phyloP scores from a whole-genome alignment of 2,329 filamentous ascomycete genomes.

The Teratosphaeria epicoccoides region DNA sequence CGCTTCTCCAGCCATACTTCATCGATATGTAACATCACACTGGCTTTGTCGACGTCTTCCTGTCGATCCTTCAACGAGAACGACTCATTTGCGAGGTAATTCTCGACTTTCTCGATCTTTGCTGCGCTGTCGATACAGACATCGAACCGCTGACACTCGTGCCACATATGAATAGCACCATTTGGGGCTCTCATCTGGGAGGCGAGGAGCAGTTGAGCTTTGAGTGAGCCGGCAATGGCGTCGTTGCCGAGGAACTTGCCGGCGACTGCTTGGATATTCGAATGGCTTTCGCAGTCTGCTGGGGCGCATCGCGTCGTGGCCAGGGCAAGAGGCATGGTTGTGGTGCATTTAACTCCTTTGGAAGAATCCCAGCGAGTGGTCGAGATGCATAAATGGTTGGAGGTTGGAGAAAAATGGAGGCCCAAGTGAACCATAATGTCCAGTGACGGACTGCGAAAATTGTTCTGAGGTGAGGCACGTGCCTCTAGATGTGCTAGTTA shows the following conservation, averaged over 20 bases:
- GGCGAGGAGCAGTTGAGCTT: background rate
- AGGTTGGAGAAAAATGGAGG: too few species aligned
- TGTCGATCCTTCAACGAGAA: constrained; percentile 4
- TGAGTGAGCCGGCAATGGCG: background rate
- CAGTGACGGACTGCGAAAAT: too few species aligned
- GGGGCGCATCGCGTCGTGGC: background rate
- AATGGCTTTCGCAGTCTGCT: background rate
- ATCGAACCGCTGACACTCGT: constrained; percentile 10
- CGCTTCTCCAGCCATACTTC: constrained; percentile 5
- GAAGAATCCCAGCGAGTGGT: too few species aligned
- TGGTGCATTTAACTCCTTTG: too few species aligned
- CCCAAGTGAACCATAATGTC: too few species aligned
- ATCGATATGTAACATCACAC: constrained; percentile 7
- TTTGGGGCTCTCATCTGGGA: background rate
- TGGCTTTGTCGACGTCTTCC: constrained; percentile 3
- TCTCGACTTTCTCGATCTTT: constrained; percentile 14
- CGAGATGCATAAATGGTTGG: too few species aligned
- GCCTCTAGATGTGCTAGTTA: too few species aligned
- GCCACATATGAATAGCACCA: constrained; percentile 5
- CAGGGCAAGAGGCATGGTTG: background rate
- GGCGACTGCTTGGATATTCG: background rate
- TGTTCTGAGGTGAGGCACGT: too few species aligned
- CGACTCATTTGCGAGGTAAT: constrained; percentile 11
- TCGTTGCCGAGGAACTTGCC: background rate
- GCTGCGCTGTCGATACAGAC: constrained; percentile 3